Evolutionary conservation across 768 basidiomycete species (phyloP).

Genomic region (Pulveroboletus sp.): DNA sequence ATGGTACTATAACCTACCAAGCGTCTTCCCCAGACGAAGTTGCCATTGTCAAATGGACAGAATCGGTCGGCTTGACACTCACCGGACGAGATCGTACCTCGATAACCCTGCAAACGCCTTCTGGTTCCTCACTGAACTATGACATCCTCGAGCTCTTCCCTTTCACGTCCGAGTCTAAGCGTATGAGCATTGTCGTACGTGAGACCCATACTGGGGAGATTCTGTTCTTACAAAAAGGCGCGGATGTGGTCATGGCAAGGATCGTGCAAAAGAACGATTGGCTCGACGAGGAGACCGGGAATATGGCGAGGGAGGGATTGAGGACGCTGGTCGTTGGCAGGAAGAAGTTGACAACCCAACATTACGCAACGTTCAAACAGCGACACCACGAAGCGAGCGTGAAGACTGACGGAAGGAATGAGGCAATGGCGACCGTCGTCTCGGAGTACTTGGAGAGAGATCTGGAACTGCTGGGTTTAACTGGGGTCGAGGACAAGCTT

Average conservation of each 20-base stretch:
- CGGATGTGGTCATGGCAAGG: constrained; percentile 95
- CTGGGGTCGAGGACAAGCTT: constrained; percentile 98
- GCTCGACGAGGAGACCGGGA: constrained; percentile 97
- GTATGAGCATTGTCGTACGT: constrained; percentile 96
- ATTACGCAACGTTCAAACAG: constrained; percentile 70
- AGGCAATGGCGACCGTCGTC: constrained; percentile 74
- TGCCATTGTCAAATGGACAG: constrained; percentile 96
- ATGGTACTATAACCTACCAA: constrained; percentile 93
- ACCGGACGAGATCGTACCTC: constrained; percentile 83
- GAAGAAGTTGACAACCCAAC: constrained; percentile 63
- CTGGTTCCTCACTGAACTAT: constrained; percentile 59
- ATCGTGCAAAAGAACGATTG: constrained; percentile 98
- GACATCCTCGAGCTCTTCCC: constrained; percentile 95
- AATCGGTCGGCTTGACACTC: constrained; percentile 88
- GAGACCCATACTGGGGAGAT: constrained; percentile 74
- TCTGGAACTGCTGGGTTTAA: constrained; percentile 86
- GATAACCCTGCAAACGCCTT: constrained; percentile 78
- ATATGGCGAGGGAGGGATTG: constrained; percentile 96
- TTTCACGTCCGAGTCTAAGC: constrained; percentile 97
- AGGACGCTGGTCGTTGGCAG: constrained; percentile 91
- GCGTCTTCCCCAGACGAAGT: constrained; percentile 99
- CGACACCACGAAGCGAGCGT: constrained; percentile 76
- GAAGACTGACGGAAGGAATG: constrained; percentile 71
- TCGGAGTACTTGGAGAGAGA: constrained; percentile 78
- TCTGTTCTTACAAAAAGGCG: constrained; percentile 92